Conservation (phyloP, 2,329 filamentous ascomycete genomes). For the Orbilia quercus region DNA sequence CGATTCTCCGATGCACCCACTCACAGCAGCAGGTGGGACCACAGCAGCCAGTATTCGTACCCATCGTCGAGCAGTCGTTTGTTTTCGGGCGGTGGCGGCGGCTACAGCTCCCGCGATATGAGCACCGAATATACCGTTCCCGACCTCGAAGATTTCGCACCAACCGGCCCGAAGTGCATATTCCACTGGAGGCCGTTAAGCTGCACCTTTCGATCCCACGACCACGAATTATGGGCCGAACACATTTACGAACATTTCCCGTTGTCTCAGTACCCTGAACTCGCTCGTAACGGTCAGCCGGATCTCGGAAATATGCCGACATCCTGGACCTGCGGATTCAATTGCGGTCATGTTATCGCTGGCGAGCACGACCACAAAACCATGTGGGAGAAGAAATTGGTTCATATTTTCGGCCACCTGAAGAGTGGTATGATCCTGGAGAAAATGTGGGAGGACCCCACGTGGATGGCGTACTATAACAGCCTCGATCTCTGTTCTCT, state of each 20-base stretch:
- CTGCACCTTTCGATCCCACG: not conserved
- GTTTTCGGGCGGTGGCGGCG: not conserved
- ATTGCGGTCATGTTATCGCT: conserved; percentile 5
- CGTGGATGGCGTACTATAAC: conserved; percentile 44
- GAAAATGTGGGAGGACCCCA: conserved; percentile 15
- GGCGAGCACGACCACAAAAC: conserved; percentile 9
- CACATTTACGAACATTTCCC: conserved; percentile 34
- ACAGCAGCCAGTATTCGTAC: not conserved
- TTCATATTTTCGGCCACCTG: conserved; percentile 37
- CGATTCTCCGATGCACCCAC: not conserved
- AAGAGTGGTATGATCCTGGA: conserved; percentile 1
- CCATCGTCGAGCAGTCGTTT: conserved; percentile 1
- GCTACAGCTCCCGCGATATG: not conserved
- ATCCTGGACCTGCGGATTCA: conserved; percentile 40
- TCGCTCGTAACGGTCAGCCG: not conserved
- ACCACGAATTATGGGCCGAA: conserved; percentile 20
- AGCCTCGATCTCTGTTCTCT: conserved; percentile 7
- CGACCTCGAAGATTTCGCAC: conserved; percentile 10
- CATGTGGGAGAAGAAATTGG: conserved; percentile 38
- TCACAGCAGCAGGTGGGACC: not conserved
- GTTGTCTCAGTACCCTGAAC: not conserved
- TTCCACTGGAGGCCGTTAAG: conserved; percentile 27
- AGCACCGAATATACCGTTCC: conserved; percentile 22
- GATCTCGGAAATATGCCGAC: conserved; percentile 22
- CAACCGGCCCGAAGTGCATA: conserved; percentile 33